Evolutionary conservation across 1,284 basidiomycete genomes (phyloP).

Genomic region (Marasmius oreades): DNA sequence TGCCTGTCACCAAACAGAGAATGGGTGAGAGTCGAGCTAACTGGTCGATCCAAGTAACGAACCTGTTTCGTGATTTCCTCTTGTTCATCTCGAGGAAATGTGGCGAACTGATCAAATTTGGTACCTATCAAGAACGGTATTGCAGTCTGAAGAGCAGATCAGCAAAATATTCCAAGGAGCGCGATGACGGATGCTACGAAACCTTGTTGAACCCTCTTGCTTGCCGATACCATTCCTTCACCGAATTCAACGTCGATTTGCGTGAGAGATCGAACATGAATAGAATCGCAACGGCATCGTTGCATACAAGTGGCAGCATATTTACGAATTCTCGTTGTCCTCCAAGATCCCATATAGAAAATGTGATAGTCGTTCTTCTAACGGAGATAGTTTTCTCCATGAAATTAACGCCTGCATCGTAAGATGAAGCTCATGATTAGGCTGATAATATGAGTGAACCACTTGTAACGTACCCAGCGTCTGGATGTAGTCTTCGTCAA

Average conservation of each 20-base stretch:
- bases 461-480: conserved; percentile 71
- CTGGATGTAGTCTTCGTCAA: conserved; percentile 99
- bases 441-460: not conserved
- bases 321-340: conserved; percentile 98
- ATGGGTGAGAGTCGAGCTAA: conserved; percentile 8
- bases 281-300: conserved; percentile 96
- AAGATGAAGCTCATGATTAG: conserved; percentile 6
- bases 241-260: conserved; percentile 94
- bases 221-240: conserved; percentile 99
- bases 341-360: conserved; percentile 99
- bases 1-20: conserved; percentile 47
- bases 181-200: not conserved
- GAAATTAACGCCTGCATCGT: conserved; percentile 84
- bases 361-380: conserved; percentile 96
- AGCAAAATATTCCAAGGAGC: not conserved
- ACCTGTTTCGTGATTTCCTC: conserved; percentile 98
- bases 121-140: conserved; percentile 97
- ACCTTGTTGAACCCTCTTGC: conserved; percentile 98
- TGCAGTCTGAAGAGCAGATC: conserved; percentile 62
- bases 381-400: conserved; percentile 99
- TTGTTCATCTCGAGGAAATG: conserved; percentile 94
- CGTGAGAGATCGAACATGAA: conserved; percentile 99
- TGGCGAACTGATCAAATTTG: conserved; percentile 97
- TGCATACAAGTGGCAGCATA: conserved; percentile 97
- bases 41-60: conserved; percentile 16